Evolutionary conservation across 192 early-diverging fungal species (phyloP).

Genomic region (Podila verticillata): DNA sequence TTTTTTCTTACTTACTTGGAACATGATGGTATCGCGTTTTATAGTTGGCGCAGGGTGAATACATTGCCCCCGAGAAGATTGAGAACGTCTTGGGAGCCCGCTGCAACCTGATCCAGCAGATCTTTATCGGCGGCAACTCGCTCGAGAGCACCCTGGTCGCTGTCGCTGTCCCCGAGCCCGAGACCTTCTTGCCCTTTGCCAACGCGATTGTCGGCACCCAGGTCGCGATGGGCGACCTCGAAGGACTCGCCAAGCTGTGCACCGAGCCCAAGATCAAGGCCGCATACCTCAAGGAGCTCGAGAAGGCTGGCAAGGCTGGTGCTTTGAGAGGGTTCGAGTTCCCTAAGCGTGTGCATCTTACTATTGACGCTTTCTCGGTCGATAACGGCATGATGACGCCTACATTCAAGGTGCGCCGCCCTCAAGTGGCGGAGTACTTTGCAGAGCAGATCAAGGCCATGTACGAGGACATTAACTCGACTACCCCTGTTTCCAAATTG

Average conservation of each 20-base stretch:
- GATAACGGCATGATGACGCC: slow-evolving; percentile 91
- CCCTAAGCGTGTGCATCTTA: slow-evolving; percentile 76
- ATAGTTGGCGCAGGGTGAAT: slow-evolving; percentile 77
- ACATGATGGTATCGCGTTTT: too few species aligned
- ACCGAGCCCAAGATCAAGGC: slow-evolving; percentile 55
- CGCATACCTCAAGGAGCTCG: slow-evolving; percentile 65
- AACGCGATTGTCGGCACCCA: slow-evolving; percentile 45
- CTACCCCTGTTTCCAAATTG: slow-evolving; percentile 54
- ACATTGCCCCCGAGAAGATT: slow-evolving; percentile 93
- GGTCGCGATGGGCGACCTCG: slow-evolving; percentile 31
- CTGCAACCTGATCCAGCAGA: slow-evolving; percentile 57
- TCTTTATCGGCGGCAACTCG: slow-evolving; percentile 65
- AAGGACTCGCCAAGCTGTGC: slow-evolving; percentile 61
- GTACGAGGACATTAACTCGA: slow-evolving; percentile 64
- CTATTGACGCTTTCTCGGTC: slow-evolving; percentile 76
- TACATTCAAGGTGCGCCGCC: slow-evolving; percentile 91
- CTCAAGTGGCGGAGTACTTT: slow-evolving; percentile 76
- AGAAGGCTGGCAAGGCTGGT: slow-evolving; percentile 59
- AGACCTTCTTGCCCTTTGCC: slow-evolving; percentile 56
- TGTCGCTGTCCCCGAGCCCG: slow-evolving; percentile 64
- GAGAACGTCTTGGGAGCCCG: slow-evolving; percentile 68
- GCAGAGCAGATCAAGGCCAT: slow-evolving; percentile 68
- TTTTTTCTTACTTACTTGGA: slow-evolving; percentile 50
- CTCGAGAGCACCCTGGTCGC: slow-evolving; percentile 59
- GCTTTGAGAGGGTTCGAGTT: slow-evolving; percentile 79